These are phyloP conservation scores for Sporothrix brunneoviolacea DNA, from an alignment of 2,329 filamentous ascomycete genomes.

Conservation along the genomic window DNA sequence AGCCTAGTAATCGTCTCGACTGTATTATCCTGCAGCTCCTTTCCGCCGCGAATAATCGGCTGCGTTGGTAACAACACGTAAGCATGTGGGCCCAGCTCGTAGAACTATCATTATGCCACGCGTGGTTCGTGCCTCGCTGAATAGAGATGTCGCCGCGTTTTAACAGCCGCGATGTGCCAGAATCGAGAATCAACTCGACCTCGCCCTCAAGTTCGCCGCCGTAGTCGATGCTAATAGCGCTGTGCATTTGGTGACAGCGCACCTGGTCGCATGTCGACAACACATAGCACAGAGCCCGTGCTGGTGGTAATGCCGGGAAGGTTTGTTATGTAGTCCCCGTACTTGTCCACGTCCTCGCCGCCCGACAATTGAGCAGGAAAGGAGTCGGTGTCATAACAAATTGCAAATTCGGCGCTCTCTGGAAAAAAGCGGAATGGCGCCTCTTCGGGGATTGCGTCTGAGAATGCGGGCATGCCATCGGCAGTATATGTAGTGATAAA, in stretches of 20 bases:
- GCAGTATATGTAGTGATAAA: conserved; percentile 19
- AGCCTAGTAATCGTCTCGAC: too few species aligned
- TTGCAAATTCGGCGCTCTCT: conserved; percentile 11
- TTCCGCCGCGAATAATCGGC: not conserved
- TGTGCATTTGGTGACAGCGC: conserved; percentile 17
- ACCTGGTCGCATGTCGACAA: conserved; percentile 19
- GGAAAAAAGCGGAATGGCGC: conserved; percentile 12
- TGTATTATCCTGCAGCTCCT: not conserved
- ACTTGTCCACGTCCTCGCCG: conserved; percentile 12
- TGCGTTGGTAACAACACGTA: conserved; percentile 26
- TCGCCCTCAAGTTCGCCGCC: conserved; percentile 27
- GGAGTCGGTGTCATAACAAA: conserved; percentile 12
- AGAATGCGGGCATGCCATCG: conserved; percentile 16
- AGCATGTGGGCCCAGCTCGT: conserved; percentile 40
- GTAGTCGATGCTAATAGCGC: conserved; percentile 19
- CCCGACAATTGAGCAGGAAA: conserved; percentile 12
- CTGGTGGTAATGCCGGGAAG: conserved; percentile 16
- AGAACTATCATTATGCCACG: conserved; percentile 35
- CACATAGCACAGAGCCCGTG: conserved; percentile 10
- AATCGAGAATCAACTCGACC: conserved; percentile 33
- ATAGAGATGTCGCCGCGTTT: conserved; percentile 38
- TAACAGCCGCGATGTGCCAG: conserved; percentile 33
- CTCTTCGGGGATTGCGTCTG: conserved; percentile 3
- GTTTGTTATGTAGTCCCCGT: conserved; percentile 7
- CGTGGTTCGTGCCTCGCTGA: conserved; percentile 39